Evolutionary conservation across 805 yeast genomes (phyloP), one percentile per base, ranked within the genome.

Genomic region (Lipomyces mesembrius): DNA sequence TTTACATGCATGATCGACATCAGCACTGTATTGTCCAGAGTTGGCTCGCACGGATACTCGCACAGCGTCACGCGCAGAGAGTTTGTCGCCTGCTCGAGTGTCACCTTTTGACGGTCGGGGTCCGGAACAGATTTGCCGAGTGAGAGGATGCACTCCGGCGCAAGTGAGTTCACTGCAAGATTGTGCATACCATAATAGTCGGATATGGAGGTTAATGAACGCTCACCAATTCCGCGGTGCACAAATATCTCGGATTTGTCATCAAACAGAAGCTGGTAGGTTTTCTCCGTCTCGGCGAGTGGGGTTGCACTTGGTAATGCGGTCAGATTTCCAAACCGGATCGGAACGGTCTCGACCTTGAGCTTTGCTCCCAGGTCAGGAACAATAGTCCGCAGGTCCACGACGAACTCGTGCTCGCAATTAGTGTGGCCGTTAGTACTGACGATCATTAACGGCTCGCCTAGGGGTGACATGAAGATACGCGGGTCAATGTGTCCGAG

Each of bases 31-130:
- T 68, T 68, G 46, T 66, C 65, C 12, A 66, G 20, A n/a, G 69
- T 60, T 12, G 71, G 71, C n/a, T 39, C 35, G 57, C 71, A 68
- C 17, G 71, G 71, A 32, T 59, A 68, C 34, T 59, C 60, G 61
- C 71, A 68, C 22, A 68, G 61, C 29, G 71, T 68, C 25, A 68
- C 65, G 11, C 69, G 62, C 9, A 68, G 63, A 9, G 67, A 35
- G 52, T 68, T 68, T 7, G 70, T 68, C 11, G 64, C 69, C 54
- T 68, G 71, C 46, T 68, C 63, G 6, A 68, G 9, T 49, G 20
- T 7, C 20, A 53, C n/a, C 9, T 20, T 32, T 17, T 34, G 46
- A 14, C 9, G 9, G 29, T 43, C 51, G 2, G 58, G 56, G 22
- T 43, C 60, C 17, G 54, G 1, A n/a, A 17, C 29, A 8, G 32